These are phyloP conservation scores for Clohesyomyces aquaticus DNA, from an alignment of 495 filamentous ascomycete species.

Conservation along the genomic window DNA sequence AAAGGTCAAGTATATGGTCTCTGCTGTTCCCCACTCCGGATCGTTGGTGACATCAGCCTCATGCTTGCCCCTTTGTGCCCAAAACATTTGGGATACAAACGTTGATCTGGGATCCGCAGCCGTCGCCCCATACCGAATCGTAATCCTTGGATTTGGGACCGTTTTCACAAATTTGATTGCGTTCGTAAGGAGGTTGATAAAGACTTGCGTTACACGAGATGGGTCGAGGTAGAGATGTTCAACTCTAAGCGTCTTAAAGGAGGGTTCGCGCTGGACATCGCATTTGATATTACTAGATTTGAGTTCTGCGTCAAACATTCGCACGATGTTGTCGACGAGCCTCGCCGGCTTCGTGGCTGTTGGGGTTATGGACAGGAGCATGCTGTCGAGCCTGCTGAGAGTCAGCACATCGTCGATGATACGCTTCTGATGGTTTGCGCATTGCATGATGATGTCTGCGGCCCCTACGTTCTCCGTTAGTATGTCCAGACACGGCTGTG, in stretches of 20 bases:
- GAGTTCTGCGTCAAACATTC: constrained; percentile 46
- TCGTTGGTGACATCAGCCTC: constrained; percentile 53
- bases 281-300: constrained; percentile 37
- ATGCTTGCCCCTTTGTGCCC: constrained; percentile 41
- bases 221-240: constrained; percentile 43
- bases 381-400: constrained; percentile 45
- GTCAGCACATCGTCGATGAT: constrained; percentile 49
- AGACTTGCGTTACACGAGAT: constrained; percentile 42
- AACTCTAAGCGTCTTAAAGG: constrained; percentile 32
- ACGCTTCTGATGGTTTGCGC: constrained; percentile 43
- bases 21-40: constrained; percentile 35
- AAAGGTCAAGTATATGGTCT: constrained; percentile 32
- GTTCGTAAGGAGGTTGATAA: constrained; percentile 48
- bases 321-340: constrained; percentile 31
- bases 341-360: constrained; percentile 33
- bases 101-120: constrained; percentile 53
- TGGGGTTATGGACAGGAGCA: constrained; percentile 41
- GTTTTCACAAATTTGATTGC: constrained; percentile 47
- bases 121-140: constrained; percentile 37
- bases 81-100: constrained; percentile 46
- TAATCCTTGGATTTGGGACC: constrained; percentile 39
- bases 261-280: constrained; percentile 31
- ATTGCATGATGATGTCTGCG: constrained; percentile 43
- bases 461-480: constrained; percentile 35
- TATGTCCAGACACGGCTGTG: constrained; percentile 28